A percentile compares a stretch with the other conserved stretches of the same genome.
Conservation (phyloP, 2,329 filamentous ascomycete species). For the Epichloe typhina region DNA sequence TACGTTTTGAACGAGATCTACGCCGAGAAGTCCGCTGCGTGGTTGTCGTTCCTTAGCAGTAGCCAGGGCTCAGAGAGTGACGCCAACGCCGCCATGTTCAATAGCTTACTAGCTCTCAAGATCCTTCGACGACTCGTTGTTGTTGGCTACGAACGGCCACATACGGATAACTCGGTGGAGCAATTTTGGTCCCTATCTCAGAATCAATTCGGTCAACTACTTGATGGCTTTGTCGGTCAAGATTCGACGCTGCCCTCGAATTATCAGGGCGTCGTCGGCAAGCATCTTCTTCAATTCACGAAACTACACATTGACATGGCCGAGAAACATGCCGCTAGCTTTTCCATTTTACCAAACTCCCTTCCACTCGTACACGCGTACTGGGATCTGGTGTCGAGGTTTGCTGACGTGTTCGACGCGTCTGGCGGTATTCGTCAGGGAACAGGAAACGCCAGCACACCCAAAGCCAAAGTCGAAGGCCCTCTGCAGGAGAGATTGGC, state of each 20-base stretch:
- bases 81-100: slow-evolving; percentile 53
- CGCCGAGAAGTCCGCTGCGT: slow-evolving; percentile 54
- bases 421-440: slow-evolving; percentile 41
- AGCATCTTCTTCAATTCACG: slow-evolving; percentile 77
- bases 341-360: slow-evolving; percentile 69
- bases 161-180: slow-evolving; percentile 61
- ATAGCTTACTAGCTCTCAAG: slow-evolving; percentile 68
- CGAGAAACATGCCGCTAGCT: slow-evolving; percentile 64
- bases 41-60: slow-evolving; percentile 48
- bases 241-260: slow-evolving; percentile 39
- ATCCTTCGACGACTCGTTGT: slow-evolving; percentile 67
- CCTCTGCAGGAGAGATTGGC: slow-evolving; percentile 66
- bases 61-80: slow-evolving; percentile 45
- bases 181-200: slow-evolving; percentile 73
- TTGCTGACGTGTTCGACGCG: slow-evolving; percentile 60
- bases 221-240: slow-evolving; percentile 45
- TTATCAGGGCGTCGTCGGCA: slow-evolving; percentile 56
- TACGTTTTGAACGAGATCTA: slow-evolving; percentile 70
- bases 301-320: slow-evolving; percentile 88
- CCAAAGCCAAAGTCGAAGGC: slow-evolving; percentile 41
- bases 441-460: slow-evolving; percentile 20
- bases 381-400: slow-evolving; percentile 67
- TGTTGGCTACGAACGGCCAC: slow-evolving; percentile 71
- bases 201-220: slow-evolving; percentile 63
- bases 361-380: slow-evolving; percentile 68